phyloP scores from a whole-genome alignment of 805 yeast genomes.

The Cyberlindnera euphorbiiphila region DNA sequence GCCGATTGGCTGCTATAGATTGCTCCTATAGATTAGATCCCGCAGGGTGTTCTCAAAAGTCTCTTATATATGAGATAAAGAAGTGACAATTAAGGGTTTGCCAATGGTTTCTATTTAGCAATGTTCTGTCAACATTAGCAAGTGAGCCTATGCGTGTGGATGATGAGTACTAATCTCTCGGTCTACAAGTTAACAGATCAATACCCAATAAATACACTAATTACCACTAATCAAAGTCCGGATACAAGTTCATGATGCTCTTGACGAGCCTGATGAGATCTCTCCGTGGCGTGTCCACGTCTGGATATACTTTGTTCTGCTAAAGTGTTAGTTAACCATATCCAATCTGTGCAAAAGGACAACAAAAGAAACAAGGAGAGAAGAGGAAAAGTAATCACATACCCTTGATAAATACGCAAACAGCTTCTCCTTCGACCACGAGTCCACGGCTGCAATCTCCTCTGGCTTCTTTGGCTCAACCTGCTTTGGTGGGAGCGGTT shows the following conservation, averaged over 20 bases:
- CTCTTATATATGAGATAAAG: no score
- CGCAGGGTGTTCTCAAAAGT: no score
- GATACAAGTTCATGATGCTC: constrained; percentile 16
- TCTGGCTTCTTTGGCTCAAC: constrained; percentile 13
- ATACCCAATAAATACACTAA: no score
- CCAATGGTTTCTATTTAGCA: no score
- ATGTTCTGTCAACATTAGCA: no score
- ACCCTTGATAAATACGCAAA: constrained; percentile 18
- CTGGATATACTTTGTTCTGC: constrained; percentile 21
- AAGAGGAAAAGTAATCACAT: constrained; percentile 1
- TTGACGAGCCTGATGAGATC: constrained; percentile 19
- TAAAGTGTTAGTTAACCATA: constrained; percentile 1
- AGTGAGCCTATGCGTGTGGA: no score
- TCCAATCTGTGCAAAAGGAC: not conserved
- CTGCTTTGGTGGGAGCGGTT: constrained; percentile 12
- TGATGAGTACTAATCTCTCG: no score
- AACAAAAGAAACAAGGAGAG: not conserved
- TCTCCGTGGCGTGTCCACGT: constrained; percentile 12
- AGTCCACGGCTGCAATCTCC: constrained; percentile 10
- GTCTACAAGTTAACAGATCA: no score
- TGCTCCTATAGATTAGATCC: no score
- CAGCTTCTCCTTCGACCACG: constrained; percentile 15
- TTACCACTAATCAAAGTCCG: constrained; percentile 11
- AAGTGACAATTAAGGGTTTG: no score
- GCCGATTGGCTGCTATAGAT: no score